Evolutionary conservation across 805 yeast genomes (phyloP).

Genomic region (Lachancea sp.): DNA sequence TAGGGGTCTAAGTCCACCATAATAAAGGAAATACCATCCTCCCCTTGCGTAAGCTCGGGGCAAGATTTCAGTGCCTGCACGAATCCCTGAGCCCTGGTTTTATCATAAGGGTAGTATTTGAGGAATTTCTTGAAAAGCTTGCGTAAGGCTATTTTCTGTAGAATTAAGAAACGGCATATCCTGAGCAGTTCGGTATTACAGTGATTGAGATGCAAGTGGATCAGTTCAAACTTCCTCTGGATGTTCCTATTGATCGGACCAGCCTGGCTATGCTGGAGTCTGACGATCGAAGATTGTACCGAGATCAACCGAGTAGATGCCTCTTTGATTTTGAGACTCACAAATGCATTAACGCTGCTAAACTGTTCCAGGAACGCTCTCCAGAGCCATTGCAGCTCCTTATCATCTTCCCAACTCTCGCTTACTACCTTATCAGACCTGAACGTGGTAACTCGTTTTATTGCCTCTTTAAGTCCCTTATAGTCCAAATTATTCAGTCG

Average conservation of each 20-base stretch:
- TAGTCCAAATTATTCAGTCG: slow-evolving; percentile 75
- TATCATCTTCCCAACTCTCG: slow-evolving; percentile 5
- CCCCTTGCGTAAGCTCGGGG: slow-evolving; percentile 22
- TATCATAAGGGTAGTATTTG: slow-evolving; percentile 21
- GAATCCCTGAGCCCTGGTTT: slow-evolving; percentile 11
- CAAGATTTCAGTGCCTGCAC: slow-evolving; percentile 15
- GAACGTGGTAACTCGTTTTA: slow-evolving; percentile 47
- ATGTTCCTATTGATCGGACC: slow-evolving; percentile 2
- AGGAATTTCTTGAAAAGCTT: slow-evolving; percentile 52
- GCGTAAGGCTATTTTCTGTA: slow-evolving; percentile 56
- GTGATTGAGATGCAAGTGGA: slow-evolving; percentile 17
- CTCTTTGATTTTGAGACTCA: slow-evolving; percentile 28
- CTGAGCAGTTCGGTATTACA: slow-evolving; percentile 40
- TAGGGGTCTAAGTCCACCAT: slow-evolving; percentile 45
- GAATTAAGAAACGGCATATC: slow-evolving; percentile 47
- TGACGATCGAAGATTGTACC: slow-evolving; percentile 23
- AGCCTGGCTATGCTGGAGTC: slow-evolving; percentile 10
- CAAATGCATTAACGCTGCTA: slow-evolving; percentile 23
- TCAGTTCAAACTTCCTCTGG: slow-evolving; percentile 15
- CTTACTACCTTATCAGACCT: slow-evolving; percentile 5
- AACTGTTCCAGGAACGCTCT: slow-evolving; percentile 23
- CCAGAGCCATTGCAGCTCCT: slow-evolving; percentile 10
- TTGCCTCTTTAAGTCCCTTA: slow-evolving; percentile 62
- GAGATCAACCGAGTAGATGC: slow-evolving; percentile 24
- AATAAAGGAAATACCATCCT: slow-evolving; percentile 42